phyloP scores from a whole-genome alignment of 805 yeast species.

The Wickerhamiella cacticola region DNA sequence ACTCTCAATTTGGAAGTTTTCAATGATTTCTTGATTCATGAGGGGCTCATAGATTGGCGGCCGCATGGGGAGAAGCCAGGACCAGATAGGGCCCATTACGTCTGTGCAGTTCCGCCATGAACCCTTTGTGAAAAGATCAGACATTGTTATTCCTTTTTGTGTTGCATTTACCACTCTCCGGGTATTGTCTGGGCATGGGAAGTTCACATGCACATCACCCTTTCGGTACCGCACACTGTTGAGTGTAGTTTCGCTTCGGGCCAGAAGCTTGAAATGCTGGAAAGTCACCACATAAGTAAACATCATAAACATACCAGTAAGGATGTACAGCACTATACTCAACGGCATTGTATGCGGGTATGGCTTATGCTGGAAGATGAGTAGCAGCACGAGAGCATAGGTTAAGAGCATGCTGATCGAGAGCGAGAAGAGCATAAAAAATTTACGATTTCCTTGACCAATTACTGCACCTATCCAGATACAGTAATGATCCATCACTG shows the following conservation, averaged over 20 bases:
- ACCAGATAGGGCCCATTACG: constrained; percentile 26
- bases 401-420: constrained; percentile 29
- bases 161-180: constrained; percentile 36
- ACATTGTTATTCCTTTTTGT: constrained; percentile 29
- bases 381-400: constrained; percentile 33
- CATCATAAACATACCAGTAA: constrained; percentile 36
- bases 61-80: constrained; percentile 25
- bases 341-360: constrained; percentile 34
- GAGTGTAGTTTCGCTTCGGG: constrained; percentile 26
- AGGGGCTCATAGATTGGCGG: constrained; percentile 13
- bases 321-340: constrained; percentile 37
- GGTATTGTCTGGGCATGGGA: constrained; percentile 31
- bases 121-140: constrained; percentile 26
- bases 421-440: constrained; percentile 42
- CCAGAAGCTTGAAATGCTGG: constrained; percentile 37
- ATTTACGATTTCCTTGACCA: constrained; percentile 52
- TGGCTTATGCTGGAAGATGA: constrained; percentile 27
- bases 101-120: constrained; percentile 20
- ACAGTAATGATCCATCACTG: constrained; percentile 76
- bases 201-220: constrained; percentile 28
- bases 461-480: constrained; percentile 61
- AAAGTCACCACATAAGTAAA: constrained; percentile 35
- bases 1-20: not conserved
- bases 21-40: constrained; percentile 13
- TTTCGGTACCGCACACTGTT: constrained; percentile 38